Base-by-base conservation (phyloP, 495 filamentous ascomycete species). In the Aspergillus bridgeri region DNA sequence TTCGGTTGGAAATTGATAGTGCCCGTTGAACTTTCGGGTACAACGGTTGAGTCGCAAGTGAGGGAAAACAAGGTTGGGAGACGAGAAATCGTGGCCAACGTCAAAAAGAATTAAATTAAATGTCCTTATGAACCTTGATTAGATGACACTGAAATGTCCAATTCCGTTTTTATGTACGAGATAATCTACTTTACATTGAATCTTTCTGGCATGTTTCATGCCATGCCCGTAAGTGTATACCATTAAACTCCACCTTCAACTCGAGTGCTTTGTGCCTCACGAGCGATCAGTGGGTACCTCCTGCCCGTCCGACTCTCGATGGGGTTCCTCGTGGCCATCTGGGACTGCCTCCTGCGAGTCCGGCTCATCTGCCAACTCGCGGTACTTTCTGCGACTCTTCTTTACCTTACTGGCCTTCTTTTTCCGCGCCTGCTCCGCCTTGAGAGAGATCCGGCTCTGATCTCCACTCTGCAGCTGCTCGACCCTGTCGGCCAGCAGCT, bases 401-500 rank as follows among this genome's bases (percentile, higher is more conserved):
- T 89, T 89, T 38, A 69, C 61, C 65, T 76, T 79, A 69, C 85
- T 89, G 18, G 80, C 82, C 66, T 88, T 89, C 76, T 82, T 86
- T 72, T 77, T 86, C 53, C 72, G 69, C 59, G 76, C 77, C 57
- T 73, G 71, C 29, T 78, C 79, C 8, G 68, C 75, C 72, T 87
- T 86, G 18, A 83, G 75, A 55, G 78, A 78, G 42, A 68, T 69
- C 42, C 88, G 75, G 60, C 81, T 86, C 61, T 82, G 66, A 21
- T 79, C 74, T 0, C 88, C 88, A 46, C 82, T 82, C 55, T 84
- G 75, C 17, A 83, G 54, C 51, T 84, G 76, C 70, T 98, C 94
- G 9, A 98, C 70, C 61, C 79, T 83, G 62, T 89, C 85, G 42
- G 89, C 91, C 3, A 98, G 79, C 19, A 94, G 69, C 46, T 83